Percentiles rank a stretch among this genome's conserved stretches.
Conservation (phyloP, 306 rosid genomes). For the Castanea mollissima region DNA sequence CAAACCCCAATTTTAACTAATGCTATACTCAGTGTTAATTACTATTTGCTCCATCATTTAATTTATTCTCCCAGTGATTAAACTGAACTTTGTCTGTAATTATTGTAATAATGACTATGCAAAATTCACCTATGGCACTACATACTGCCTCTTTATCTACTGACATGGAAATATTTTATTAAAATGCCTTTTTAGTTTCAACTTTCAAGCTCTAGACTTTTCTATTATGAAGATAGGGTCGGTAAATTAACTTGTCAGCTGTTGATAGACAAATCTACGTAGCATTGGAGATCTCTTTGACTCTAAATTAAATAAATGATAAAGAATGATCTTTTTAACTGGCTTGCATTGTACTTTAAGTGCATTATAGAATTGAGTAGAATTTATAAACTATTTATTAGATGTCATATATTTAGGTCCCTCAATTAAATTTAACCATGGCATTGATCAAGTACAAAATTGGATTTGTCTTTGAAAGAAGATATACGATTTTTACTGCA, state of each 20-base stretch:
- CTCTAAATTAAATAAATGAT: no score
- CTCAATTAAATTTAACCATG: no score
- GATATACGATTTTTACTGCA: no score
- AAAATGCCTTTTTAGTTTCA: not conserved
- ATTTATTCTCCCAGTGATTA: not conserved
- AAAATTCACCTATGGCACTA: slow-evolving; percentile 12
- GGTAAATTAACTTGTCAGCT: not conserved
- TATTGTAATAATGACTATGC: slow-evolving; percentile 14
- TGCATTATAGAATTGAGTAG: no score
- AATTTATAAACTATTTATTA: no score
- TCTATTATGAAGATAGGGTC: not conserved
- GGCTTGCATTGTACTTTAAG: no score
- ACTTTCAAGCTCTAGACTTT: not conserved
- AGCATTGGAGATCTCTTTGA: no score
- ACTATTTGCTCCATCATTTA: slow-evolving; percentile 2
- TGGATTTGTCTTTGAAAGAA: no score
- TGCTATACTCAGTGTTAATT: not conserved
- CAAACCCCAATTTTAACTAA: slow-evolving; percentile 37
- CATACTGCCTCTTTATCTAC: not conserved
- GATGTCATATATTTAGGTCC: no score
- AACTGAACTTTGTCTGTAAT: slow-evolving; percentile 25
- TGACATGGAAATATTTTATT: not conserved
- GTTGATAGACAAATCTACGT: not conserved
- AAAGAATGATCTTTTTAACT: no score
- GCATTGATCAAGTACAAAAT: no score